Conservation (phyloP, 257 asterid genomes). For the Buddleja alternifolia region DNA sequence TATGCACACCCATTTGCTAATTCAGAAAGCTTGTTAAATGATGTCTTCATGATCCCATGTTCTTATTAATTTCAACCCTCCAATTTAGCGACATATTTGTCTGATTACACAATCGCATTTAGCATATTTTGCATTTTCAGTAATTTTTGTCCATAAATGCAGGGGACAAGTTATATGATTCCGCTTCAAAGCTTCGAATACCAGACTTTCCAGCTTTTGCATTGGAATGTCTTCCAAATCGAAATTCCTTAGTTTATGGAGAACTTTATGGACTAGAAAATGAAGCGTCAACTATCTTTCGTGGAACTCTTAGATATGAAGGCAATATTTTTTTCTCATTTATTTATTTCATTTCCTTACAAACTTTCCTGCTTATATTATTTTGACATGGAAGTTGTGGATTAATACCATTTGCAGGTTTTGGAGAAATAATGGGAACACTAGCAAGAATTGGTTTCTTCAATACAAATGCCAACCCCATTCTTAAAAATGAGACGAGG, state of each 20-base stretch:
- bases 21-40: too few relatives aligned
- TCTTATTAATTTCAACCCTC: background rate
- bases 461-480: constrained; percentile 46
- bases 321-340: constrained; percentile 45
- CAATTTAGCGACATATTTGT: background rate
- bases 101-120: background rate
- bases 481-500: constrained; percentile 51
- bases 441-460: constrained; percentile 84
- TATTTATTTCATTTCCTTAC: background rate
- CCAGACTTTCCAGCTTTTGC: constrained; percentile 91
- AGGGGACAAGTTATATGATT: constrained; percentile 86
- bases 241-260: constrained; percentile 84
- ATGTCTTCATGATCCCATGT: background rate
- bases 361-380: background rate
- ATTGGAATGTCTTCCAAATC: constrained; percentile 93
- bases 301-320: constrained; percentile 96
- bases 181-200: constrained; percentile 76
- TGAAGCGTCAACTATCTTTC: constrained; percentile 87
- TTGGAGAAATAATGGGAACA: constrained; percentile 85
- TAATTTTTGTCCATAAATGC: constrained; percentile 33
- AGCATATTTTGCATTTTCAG: background rate
- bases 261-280: constrained; percentile 77
- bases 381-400: background rate
- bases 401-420: constrained; percentile 57
- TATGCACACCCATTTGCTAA: too few relatives aligned